Conservation (phyloP, 1,139 yeast species). For the Meyerozyma athensensis region DNA sequence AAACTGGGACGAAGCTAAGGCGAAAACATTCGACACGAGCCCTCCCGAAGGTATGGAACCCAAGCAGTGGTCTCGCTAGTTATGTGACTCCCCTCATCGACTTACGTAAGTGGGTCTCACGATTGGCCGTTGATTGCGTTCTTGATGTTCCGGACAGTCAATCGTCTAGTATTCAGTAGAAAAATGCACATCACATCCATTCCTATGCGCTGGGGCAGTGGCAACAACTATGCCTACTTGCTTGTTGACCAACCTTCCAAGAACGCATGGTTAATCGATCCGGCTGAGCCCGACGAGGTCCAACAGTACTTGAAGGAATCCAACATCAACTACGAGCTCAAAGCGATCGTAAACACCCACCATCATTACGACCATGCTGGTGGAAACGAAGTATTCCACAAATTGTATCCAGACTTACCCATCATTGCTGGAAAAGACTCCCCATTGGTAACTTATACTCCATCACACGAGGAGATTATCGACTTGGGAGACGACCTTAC, state of each 20-base stretch:
- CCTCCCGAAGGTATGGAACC: slow-evolving; percentile 75
- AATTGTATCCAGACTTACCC: slow-evolving; percentile 49
- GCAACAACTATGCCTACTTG: slow-evolving; percentile 86
- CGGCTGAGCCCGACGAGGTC: slow-evolving; percentile 76
- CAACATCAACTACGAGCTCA: slow-evolving; percentile 37
- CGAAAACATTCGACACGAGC: slow-evolving; percentile 58
- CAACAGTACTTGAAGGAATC: slow-evolving; percentile 19
- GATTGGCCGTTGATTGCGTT: neutral
- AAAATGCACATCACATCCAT: slow-evolving; percentile 77
- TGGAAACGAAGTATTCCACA: slow-evolving; percentile 58
- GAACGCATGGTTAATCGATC: slow-evolving; percentile 83
- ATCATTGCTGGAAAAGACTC: slow-evolving; percentile 86
- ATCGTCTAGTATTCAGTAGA: slow-evolving; percentile 18
- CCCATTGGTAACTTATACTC: slow-evolving; percentile 63
- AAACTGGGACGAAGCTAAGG: slow-evolving; percentile 86
- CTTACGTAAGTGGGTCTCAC: neutral
- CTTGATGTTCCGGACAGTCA: neutral
- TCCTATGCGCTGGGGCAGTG: slow-evolving; percentile 94
- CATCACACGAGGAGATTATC: slow-evolving; percentile 58
- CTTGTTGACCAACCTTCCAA: slow-evolving; percentile 63
- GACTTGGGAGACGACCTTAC: slow-evolving; percentile 58
- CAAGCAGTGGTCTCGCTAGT: slow-evolving; percentile 30
- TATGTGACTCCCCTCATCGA: neutral
- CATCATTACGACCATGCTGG: slow-evolving; percentile 95
- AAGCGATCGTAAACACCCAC: slow-evolving; percentile 88